phyloP scores from a whole-genome alignment of 495 filamentous ascomycete species.

The Melanomma pulvis-pyrius region DNA sequence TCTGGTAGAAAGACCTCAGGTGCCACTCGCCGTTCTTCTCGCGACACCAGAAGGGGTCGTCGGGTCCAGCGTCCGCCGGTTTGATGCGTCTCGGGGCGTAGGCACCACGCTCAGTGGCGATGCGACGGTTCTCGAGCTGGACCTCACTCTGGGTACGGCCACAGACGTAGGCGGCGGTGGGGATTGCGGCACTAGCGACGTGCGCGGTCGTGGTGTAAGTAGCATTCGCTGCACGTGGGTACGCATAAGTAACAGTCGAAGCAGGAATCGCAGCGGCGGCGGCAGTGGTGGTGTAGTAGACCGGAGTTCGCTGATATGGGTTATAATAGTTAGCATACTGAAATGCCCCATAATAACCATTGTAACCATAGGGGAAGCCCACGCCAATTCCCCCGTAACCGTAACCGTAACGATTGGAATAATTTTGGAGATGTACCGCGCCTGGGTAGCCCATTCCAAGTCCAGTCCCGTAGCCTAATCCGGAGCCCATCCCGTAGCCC shows the following conservation, averaged over 20 bases:
- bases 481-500: conserved; percentile 1
- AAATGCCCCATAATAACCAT: not conserved
- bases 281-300: not conserved
- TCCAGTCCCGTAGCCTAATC: not conserved
- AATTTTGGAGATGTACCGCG: not conserved
- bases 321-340: conserved; percentile 11
- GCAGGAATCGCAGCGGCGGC: not conserved
- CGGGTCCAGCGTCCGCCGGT: conserved; percentile 40
- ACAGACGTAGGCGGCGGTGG: not conserved
- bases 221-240: not conserved
- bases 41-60: conserved; percentile 45
- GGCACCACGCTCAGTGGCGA: conserved; percentile 41
- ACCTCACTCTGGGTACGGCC: conserved; percentile 35
- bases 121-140: conserved; percentile 43
- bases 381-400: too few species aligned
- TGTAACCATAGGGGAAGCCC: not conserved
- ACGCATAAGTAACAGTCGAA: not conserved
- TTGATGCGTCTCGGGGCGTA: conserved; percentile 37
- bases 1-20: conserved; percentile 36
- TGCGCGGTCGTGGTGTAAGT: not conserved
- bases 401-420: not conserved
- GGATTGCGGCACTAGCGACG: not conserved
- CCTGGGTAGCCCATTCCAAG: not conserved
- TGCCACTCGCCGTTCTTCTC: conserved; percentile 41
- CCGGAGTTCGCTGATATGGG: conserved; percentile 3